These are phyloP conservation scores for Zygoascus meyerae DNA, from an alignment of 1,139 yeast species.

Conservation along the genomic window DNA sequence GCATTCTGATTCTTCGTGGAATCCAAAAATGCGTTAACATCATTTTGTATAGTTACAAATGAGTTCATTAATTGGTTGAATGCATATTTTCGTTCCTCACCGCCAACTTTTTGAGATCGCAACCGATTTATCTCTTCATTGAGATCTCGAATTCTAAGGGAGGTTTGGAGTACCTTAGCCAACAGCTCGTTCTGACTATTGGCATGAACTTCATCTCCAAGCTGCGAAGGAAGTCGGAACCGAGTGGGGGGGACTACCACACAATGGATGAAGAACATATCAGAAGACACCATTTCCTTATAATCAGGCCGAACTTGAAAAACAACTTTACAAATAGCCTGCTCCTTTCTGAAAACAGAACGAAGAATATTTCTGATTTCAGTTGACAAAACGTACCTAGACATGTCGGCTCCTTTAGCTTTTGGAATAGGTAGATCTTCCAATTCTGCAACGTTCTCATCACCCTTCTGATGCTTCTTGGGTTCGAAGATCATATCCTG, in stretches of 20 bases:
- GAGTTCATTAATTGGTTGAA: slow-evolving; percentile 92
- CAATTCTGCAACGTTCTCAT: slow-evolving; percentile 25
- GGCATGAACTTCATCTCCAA: slow-evolving; percentile 95
- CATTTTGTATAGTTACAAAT: slow-evolving; percentile 90
- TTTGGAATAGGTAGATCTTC: slow-evolving; percentile 36
- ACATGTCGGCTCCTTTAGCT: slow-evolving; percentile 51
- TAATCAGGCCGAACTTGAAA: slow-evolving; percentile 74
- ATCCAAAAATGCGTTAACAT: slow-evolving; percentile 90
- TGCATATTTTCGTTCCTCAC: slow-evolving; percentile 65
- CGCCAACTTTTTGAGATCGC: slow-evolving; percentile 53
- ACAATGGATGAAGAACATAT: slow-evolving; percentile 82
- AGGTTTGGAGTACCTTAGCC: slow-evolving; percentile 70
- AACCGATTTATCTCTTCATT: slow-evolving; percentile 55
- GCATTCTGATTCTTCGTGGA: slow-evolving; percentile 77
- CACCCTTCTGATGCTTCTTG: slow-evolving; percentile 23
- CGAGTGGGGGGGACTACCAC: slow-evolving; percentile 94
- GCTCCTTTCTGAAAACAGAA: slow-evolving; percentile 66
- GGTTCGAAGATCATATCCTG: slow-evolving; percentile 58
- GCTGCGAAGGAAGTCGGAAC: slow-evolving; percentile 91
- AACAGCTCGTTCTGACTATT: slow-evolving; percentile 87
- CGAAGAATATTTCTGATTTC: slow-evolving; percentile 78
- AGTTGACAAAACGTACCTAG: slow-evolving; percentile 79
- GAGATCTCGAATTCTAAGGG: slow-evolving; percentile 78
- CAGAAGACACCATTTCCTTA: slow-evolving; percentile 56
- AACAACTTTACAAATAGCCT: slow-evolving; percentile 36